Conservation (phyloP, 208 protist species). For the Crithidia fasciculata region DNA sequence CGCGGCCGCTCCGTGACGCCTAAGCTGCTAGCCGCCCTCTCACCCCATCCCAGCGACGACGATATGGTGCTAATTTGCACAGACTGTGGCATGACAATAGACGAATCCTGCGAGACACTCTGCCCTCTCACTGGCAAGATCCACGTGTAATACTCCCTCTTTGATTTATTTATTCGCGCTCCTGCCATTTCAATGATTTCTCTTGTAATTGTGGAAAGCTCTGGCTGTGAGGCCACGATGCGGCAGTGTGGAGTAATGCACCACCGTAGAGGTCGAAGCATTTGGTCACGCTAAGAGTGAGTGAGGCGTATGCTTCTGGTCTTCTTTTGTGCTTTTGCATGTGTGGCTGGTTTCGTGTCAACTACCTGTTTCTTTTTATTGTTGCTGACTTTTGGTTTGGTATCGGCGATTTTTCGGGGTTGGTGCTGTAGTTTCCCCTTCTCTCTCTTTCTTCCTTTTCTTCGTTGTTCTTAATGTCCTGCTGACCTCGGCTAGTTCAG, state of each 20-base stretch:
- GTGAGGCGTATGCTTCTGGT: not conserved
- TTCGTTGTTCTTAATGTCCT: not conserved
- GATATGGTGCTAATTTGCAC: conserved; percentile 65
- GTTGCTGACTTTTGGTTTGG: too few relatives aligned
- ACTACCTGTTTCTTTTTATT: not conserved
- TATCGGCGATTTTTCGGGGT: too few relatives aligned
- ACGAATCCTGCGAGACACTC: conserved; percentile 27
- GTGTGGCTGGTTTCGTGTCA: too few relatives aligned
- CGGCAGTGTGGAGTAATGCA: too few relatives aligned
- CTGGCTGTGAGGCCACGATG: not conserved
- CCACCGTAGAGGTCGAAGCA: too few relatives aligned
- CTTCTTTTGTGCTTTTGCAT: not conserved
- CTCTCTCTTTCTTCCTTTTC: too few relatives aligned
- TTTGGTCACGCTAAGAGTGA: too few relatives aligned
- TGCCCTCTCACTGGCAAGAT: conserved; percentile 64
- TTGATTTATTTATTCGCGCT: not conserved
- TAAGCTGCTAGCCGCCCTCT: conserved; percentile 24
- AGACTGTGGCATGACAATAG: conserved; percentile 64
- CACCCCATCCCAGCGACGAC: conserved; percentile 48
- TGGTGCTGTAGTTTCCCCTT: not conserved
- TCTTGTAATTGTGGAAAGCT: not conserved
- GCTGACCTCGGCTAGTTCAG: too few relatives aligned
- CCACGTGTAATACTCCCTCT: conserved; percentile 33
- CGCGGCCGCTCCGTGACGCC: conserved; percentile 17
- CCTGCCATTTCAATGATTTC: not conserved